Evolutionary conservation across 441 rosid species (phyloP).

Genomic region (Brassica hybrid): DNA sequence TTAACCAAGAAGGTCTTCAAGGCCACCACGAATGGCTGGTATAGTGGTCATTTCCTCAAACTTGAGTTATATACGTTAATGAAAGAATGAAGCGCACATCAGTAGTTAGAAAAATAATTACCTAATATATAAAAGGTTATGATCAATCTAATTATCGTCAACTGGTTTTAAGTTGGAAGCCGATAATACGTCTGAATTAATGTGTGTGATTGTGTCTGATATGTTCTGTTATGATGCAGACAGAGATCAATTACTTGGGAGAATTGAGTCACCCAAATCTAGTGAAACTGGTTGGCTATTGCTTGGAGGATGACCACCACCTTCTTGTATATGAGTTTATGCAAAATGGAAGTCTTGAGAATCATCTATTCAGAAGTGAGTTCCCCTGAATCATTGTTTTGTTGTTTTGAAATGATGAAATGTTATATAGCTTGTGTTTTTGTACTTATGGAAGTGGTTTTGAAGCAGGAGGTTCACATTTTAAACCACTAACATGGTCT

Average conservation of each 20-base stretch:
- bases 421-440: neutral
- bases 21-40: constrained; percentile 98
- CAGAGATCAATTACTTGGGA: constrained; percentile 84
- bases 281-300: constrained; percentile 75
- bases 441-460: constrained; percentile 19
- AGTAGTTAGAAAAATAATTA: too few species aligned
- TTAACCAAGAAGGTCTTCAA: constrained; percentile 77
- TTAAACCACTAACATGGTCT: constrained; percentile 83
- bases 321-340: constrained; percentile 85
- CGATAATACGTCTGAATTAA: neutral
- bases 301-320: constrained; percentile 82
- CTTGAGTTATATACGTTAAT: neutral
- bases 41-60: constrained; percentile 5
- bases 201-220: constrained; percentile 1
- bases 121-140: neutral
- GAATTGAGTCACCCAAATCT: constrained; percentile 81
- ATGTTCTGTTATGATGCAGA: constrained; percentile 43
- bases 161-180: neutral
- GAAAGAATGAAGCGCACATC: neutral
- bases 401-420: neutral
- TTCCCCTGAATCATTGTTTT: neutral
- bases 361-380: constrained; percentile 87
- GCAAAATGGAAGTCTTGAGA: constrained; percentile 91
- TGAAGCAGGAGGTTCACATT: constrained; percentile 66
- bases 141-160: neutral